Conservation (phyloP, 2,329 filamentous ascomycete genomes). For the Pezicula neosporulosa region DNA sequence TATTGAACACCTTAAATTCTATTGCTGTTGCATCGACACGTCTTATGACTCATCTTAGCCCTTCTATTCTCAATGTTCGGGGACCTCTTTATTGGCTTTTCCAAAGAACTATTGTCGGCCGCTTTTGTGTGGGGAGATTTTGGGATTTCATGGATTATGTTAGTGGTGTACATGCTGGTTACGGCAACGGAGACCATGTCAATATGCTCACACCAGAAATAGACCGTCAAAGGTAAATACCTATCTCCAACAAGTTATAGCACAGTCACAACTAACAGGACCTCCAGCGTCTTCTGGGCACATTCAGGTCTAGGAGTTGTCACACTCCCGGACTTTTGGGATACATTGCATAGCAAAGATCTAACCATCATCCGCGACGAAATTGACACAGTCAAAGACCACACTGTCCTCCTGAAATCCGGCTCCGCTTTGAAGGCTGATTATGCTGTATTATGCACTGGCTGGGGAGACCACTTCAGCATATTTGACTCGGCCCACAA, state of each 20-base stretch:
- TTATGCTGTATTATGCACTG: conserved; percentile 26
- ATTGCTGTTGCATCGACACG: conserved; percentile 26
- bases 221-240: conserved; percentile 12
- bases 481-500: conserved; percentile 22
- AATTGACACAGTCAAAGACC: conserved; percentile 17
- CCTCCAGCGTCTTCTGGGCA: conserved; percentile 31
- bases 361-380: conserved; percentile 21
- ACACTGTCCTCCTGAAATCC: conserved; percentile 14
- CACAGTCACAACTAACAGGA: not conserved
- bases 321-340: conserved; percentile 31
- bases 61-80: conserved; percentile 28
- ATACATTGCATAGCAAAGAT: conserved; percentile 26
- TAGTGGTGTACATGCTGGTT: conserved; percentile 22
- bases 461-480: conserved; percentile 23
- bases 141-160: conserved; percentile 18
- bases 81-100: conserved; percentile 23
- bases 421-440: conserved; percentile 14
- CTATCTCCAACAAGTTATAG: too few relatives aligned
- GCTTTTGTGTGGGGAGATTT: conserved; percentile 9
- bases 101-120: conserved; percentile 20
- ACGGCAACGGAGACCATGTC: conserved; percentile 16
- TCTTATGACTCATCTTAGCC: conserved; percentile 20
- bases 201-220: conserved; percentile 17
- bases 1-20: conserved; percentile 25
- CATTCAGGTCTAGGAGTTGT: conserved; percentile 27